Percentiles rank a stretch among this genome's conserved stretches.
phyloP scores from a whole-genome alignment of 768 basidiomycete genomes.

The Holtermannia corniformis region DNA sequence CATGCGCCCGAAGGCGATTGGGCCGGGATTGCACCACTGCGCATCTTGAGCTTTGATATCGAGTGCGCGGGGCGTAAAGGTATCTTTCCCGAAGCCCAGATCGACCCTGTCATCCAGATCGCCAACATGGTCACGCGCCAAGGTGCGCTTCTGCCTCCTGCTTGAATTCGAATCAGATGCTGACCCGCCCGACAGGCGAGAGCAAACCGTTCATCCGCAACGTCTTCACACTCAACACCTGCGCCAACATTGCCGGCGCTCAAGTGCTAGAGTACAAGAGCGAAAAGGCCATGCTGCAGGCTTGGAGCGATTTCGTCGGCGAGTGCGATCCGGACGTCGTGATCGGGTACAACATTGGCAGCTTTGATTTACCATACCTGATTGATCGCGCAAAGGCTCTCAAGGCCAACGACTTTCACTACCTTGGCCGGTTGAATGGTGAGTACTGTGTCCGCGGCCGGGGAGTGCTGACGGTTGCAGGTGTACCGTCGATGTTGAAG shows the following conservation, averaged over 20 bases:
- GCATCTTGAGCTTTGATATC: slow-evolving; percentile 96
- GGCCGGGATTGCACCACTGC: slow-evolving; percentile 82
- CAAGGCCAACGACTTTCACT: slow-evolving; percentile 59
- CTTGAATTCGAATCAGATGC: background rate
- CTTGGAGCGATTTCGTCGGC: slow-evolving; percentile 84
- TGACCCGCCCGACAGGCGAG: slow-evolving; percentile 54
- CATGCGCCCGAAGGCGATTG: slow-evolving; percentile 85
- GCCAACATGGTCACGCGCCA: slow-evolving; percentile 98
- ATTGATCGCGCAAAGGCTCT: slow-evolving; percentile 82
- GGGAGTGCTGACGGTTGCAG: slow-evolving; percentile 44
- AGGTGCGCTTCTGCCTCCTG: slow-evolving; percentile 49
- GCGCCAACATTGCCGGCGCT: slow-evolving; percentile 93
- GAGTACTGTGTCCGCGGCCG: slow-evolving; percentile 18
- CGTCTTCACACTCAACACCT: slow-evolving; percentile 88
- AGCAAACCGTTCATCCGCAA: slow-evolving; percentile 89
- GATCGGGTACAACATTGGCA: slow-evolving; percentile 89
- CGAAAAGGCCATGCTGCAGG: slow-evolving; percentile 62
- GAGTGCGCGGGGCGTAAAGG: slow-evolving; percentile 98
- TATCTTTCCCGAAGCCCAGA: slow-evolving; percentile 82
- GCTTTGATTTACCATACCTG: slow-evolving; percentile 94
- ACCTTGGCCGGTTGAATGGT: slow-evolving; percentile 69
- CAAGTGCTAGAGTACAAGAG: slow-evolving; percentile 77
- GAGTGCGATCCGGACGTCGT: slow-evolving; percentile 89
- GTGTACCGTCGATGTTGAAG: slow-evolving; percentile 65
- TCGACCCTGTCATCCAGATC: slow-evolving; percentile 95